Percentiles rank a stretch among this genome's conserved stretches.
These are phyloP conservation scores for Kentomonas sorsogonicus DNA, from an alignment of 208 protist species.

Conservation along the genomic window DNA sequence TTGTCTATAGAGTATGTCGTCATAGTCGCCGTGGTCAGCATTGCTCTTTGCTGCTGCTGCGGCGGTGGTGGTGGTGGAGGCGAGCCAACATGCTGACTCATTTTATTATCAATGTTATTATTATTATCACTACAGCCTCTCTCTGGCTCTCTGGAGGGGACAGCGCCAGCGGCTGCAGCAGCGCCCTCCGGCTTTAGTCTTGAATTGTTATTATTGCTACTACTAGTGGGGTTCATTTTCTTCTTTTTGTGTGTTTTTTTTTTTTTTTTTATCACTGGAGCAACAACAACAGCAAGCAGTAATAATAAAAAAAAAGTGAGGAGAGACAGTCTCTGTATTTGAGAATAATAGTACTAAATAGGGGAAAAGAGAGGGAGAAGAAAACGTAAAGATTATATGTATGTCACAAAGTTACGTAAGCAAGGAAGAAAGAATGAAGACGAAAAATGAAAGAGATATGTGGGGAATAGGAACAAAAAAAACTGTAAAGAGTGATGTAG, in stretches of 20 bases:
- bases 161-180: neutral
- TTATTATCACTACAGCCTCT: neutral
- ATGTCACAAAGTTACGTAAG: neutral
- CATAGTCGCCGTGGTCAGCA: neutral
- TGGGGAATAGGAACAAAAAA: neutral
- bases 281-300: neutral
- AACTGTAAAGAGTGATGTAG: neutral
- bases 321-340: too few species aligned
- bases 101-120: neutral
- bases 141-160: neutral
- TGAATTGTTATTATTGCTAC: neutral
- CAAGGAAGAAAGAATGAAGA: neutral
- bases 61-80: neutral
- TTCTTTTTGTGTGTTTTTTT: neutral
- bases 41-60: neutral
- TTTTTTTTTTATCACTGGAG: neutral
- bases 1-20: neutral
- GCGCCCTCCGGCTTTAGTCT: too few species aligned
- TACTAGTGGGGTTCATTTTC: neutral
- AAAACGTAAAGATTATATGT: neutral
- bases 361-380: conserved; percentile 13
- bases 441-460: neutral
- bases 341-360: too few species aligned
- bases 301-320: too few species aligned
- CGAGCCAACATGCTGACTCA: neutral